Percentiles rank a stretch among this genome's conserved stretches.
Conservation (phyloP, 768 basidiomycete genomes). For the Kwoniella sp. region DNA sequence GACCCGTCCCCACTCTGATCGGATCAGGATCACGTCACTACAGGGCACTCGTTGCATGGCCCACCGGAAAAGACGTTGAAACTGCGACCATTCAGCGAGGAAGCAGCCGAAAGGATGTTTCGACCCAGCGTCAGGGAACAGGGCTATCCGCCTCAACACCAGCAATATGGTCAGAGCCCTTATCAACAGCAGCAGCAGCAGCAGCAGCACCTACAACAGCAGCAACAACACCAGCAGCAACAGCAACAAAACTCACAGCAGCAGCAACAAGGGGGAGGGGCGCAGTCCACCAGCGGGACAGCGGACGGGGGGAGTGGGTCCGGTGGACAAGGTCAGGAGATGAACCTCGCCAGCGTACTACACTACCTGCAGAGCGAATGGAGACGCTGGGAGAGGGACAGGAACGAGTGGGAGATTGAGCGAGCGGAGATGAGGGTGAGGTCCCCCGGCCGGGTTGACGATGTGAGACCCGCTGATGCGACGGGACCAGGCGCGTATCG, state of each 20-base stretch:
- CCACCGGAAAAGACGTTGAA: too few species aligned
- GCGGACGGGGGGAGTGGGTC: slow-evolving; percentile 25
- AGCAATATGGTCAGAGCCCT: slow-evolving; percentile 44
- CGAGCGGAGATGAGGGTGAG: slow-evolving; percentile 96
- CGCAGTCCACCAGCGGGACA: slow-evolving; percentile 7
- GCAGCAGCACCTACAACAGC: slow-evolving; percentile 49
- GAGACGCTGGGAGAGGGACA: slow-evolving; percentile 93
- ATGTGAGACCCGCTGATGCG: background rate
- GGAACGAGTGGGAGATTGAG: slow-evolving; percentile 99
- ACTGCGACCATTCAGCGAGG: too few species aligned
- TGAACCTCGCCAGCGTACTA: slow-evolving; percentile 85
- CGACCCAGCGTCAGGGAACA: slow-evolving; percentile 2
- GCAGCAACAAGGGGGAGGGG: slow-evolving; percentile 9
- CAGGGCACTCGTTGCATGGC: too few species aligned
- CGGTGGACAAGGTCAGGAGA: slow-evolving; percentile 55
- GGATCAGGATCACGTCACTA: too few species aligned
- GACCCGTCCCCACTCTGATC: too few species aligned
- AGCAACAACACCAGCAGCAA: slow-evolving; percentile 11
- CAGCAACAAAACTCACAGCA: slow-evolving; percentile 49
- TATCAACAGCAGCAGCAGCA: slow-evolving; percentile 57
- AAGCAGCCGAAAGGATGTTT: slow-evolving; percentile 11
- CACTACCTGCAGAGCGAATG: slow-evolving; percentile 98
- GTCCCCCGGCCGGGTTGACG: slow-evolving; percentile 29
- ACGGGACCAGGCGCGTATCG: slow-evolving; percentile 76
- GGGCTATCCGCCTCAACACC: slow-evolving; percentile 48